Conservation (phyloP, 148 eudicot species). For the Rhododendron williamsianum region DNA sequence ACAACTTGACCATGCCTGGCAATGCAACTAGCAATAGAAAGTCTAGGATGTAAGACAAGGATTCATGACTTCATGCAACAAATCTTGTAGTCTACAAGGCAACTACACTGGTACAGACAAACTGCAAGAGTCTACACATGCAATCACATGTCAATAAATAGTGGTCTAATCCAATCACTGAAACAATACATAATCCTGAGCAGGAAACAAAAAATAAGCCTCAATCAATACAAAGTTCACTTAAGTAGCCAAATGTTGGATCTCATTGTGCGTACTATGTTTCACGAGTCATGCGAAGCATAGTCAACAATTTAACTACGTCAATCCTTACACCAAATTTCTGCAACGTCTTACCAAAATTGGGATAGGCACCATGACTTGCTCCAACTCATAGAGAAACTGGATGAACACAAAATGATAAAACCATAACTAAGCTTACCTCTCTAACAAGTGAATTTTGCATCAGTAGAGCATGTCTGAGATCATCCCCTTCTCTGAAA, state of each 20-base stretch:
- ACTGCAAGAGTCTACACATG: neutral
- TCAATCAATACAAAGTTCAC: neutral
- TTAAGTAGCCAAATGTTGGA: too few relatives aligned
- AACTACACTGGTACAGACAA: neutral
- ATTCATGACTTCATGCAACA: neutral
- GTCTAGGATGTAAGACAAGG: neutral
- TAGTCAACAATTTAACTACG: neutral
- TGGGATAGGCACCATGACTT: neutral
- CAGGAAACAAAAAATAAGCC: slow-evolving; percentile 1
- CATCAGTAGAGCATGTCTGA: slow-evolving; percentile 43
- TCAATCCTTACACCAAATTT: neutral
- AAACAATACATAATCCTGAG: neutral
- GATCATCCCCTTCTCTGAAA: slow-evolving; percentile 44
- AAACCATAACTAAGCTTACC: slow-evolving; percentile 29
- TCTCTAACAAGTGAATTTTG: slow-evolving; percentile 47
- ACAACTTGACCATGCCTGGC: neutral
- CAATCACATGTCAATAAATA: neutral
- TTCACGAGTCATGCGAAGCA: neutral
- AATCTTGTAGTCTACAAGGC: neutral
- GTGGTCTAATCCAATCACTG: neutral
- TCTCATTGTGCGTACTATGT: neutral
- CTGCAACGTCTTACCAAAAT: neutral
- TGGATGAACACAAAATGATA: neutral
- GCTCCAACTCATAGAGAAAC: neutral
- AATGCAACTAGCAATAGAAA: neutral